phyloP scores from a whole-genome alignment of 139 green algal genomes.

The Volvox reticuliferus region DNA sequence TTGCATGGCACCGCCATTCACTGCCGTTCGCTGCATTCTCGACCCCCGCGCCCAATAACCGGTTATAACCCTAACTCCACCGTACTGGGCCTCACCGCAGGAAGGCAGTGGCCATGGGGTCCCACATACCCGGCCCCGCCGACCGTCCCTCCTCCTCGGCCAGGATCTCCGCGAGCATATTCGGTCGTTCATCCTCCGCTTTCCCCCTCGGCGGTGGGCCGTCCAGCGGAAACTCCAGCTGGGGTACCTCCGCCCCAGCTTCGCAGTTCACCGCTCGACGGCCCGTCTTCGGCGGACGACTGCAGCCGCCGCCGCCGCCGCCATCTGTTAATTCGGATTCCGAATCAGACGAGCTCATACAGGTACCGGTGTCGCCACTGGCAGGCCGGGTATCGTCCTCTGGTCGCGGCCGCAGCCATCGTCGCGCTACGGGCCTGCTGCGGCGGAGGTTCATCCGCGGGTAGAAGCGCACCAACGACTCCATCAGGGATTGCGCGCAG shows the following conservation, averaged over 20 bases:
- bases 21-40: not conserved
- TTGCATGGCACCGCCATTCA: not conserved
- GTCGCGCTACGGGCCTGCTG: not conserved
- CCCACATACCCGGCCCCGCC: no score
- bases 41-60: not conserved
- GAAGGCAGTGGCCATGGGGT: not conserved
- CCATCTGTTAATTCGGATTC: not conserved
- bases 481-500: not conserved
- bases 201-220: no score
- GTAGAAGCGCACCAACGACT: not conserved
- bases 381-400: not conserved
- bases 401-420: not conserved
- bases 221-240: not conserved
- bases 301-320: no score
- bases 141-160: not conserved
- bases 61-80: no score
- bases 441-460: not conserved
- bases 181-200: no score
- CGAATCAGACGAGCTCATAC: no score
- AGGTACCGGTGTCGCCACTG: no score
- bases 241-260: not conserved
- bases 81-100: not conserved
- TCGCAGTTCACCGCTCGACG: not conserved
- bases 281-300: not conserved
- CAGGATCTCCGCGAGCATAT: no score